Conservation (phyloP, 345 rosid species). For the Chamaenerion angustifolium region DNA sequence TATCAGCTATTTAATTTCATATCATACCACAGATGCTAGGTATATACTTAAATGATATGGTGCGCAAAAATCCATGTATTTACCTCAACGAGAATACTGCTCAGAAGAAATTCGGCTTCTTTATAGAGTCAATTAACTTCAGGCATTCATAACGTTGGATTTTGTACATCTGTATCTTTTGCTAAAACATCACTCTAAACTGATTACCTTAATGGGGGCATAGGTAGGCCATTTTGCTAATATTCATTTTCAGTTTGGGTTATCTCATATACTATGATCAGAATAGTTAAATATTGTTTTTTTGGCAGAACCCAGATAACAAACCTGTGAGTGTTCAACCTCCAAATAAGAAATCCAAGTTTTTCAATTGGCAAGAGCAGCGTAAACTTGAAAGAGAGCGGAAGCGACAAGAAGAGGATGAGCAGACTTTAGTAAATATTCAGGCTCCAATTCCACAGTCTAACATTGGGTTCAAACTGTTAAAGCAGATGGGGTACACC, state of each 20-base stretch:
- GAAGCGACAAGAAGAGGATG: slow-evolving; percentile 68
- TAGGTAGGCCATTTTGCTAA: background rate
- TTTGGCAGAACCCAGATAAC: slow-evolving; percentile 23
- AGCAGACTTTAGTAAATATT: slow-evolving; percentile 47
- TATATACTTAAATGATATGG: no score
- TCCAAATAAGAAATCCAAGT: slow-evolving; percentile 53
- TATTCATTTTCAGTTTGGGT: background rate
- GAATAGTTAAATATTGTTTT: background rate
- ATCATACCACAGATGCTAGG: no score
- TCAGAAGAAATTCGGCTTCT: no score
- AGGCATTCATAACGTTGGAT: no score
- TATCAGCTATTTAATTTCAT: no score
- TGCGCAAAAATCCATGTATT: no score
- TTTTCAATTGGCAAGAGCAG: slow-evolving; percentile 54
- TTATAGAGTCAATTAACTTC: no score
- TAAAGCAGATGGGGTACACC: slow-evolving; percentile 85
- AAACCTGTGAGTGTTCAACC: slow-evolving; percentile 21
- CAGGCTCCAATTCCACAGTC: slow-evolving; percentile 75
- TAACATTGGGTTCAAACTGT: slow-evolving; percentile 76
- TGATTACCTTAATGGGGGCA: no score
- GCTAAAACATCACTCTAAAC: no score
- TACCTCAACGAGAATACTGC: no score
- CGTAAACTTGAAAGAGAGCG: slow-evolving; percentile 61
- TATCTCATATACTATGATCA: background rate
- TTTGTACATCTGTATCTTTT: no score